Evolutionary conservation across 2,329 filamentous ascomycete genomes (phyloP).

Genomic region (Sclerotinia subarctica): DNA sequence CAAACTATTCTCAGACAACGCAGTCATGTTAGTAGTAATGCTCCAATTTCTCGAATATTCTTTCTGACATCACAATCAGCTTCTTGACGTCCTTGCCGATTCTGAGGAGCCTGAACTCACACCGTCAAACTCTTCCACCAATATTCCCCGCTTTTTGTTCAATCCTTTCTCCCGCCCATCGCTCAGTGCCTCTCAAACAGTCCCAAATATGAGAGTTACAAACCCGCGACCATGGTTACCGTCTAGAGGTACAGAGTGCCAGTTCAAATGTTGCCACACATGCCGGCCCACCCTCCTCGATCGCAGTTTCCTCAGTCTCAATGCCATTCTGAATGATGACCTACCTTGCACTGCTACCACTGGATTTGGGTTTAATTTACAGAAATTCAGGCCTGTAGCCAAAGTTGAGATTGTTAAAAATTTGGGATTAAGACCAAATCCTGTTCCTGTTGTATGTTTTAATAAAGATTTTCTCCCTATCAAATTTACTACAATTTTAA

Average conservation of each 20-base stretch:
- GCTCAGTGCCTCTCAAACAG: slow-evolving; percentile 7
- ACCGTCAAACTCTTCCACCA: background rate
- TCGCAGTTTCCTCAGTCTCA: slow-evolving; percentile 49
- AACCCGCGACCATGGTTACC: slow-evolving; percentile 41
- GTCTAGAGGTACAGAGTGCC: slow-evolving; percentile 45
- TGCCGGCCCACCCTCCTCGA: slow-evolving; percentile 47
- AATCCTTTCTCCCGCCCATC: slow-evolving; percentile 12
- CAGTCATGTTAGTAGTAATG: slow-evolving; percentile 43
- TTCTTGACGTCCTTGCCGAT: slow-evolving; percentile 11
- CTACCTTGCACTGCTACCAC: slow-evolving; percentile 49
- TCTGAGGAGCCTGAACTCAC: background rate
- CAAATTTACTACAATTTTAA: background rate
- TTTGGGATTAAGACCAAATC: slow-evolving; percentile 33
- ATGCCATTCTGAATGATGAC: slow-evolving; percentile 50
- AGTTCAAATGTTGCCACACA: slow-evolving; percentile 48
- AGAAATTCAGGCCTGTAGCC: slow-evolving; percentile 42
- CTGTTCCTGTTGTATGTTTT: slow-evolving; percentile 24
- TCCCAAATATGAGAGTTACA: background rate
- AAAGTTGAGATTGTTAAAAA: slow-evolving; percentile 31
- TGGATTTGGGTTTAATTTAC: slow-evolving; percentile 52
- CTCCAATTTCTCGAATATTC: background rate
- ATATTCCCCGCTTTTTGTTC: slow-evolving; percentile 9
- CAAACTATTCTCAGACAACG: slow-evolving; percentile 49
- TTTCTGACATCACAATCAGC: slow-evolving; percentile 1
- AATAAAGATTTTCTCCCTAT: background rate